These are phyloP conservation scores for Trichoderma sp. DNA, from an alignment of 2,329 filamentous ascomycete species.

Conservation along the genomic window DNA sequence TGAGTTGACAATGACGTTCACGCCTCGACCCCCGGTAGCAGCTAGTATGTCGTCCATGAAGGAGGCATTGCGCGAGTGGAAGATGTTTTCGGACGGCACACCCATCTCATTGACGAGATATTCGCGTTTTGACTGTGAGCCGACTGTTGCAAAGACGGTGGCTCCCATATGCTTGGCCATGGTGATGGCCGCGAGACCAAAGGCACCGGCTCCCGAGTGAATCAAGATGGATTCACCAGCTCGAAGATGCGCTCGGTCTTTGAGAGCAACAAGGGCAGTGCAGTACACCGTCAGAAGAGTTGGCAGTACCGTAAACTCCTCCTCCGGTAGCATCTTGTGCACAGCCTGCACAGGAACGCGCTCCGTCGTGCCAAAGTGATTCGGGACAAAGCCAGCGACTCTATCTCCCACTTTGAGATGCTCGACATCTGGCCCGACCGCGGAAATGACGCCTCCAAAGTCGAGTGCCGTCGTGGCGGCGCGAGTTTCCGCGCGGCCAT, in stretches of 20 bases:
- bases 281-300: slow-evolving; percentile 29
- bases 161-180: slow-evolving; percentile 30
- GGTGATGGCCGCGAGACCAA: slow-evolving; percentile 32
- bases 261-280: slow-evolving; percentile 30
- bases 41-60: slow-evolving; percentile 35
- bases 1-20: slow-evolving; percentile 41
- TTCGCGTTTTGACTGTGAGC: slow-evolving; percentile 35
- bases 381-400: slow-evolving; percentile 34
- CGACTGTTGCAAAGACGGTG: slow-evolving; percentile 38
- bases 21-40: slow-evolving; percentile 33
- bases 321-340: slow-evolving; percentile 37
- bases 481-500: slow-evolving; percentile 37
- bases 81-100: slow-evolving; percentile 38
- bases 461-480: slow-evolving; percentile 33
- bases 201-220: slow-evolving; percentile 32
- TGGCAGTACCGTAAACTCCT: slow-evolving; percentile 32
- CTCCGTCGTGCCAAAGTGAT: slow-evolving; percentile 34
- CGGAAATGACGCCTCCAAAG: slow-evolving; percentile 37
- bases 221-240: slow-evolving; percentile 33
- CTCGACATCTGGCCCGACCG: slow-evolving; percentile 30
- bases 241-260: slow-evolving; percentile 34
- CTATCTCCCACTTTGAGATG: slow-evolving; percentile 36
- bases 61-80: slow-evolving; percentile 33
- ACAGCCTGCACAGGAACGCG: slow-evolving; percentile 23
- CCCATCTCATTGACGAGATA: slow-evolving; percentile 35